Evolutionary conservation across 208 protist genomes (phyloP), one percentile per base, ranked within the genome.

Genomic region (Acanthamoeba royreba): DNA sequence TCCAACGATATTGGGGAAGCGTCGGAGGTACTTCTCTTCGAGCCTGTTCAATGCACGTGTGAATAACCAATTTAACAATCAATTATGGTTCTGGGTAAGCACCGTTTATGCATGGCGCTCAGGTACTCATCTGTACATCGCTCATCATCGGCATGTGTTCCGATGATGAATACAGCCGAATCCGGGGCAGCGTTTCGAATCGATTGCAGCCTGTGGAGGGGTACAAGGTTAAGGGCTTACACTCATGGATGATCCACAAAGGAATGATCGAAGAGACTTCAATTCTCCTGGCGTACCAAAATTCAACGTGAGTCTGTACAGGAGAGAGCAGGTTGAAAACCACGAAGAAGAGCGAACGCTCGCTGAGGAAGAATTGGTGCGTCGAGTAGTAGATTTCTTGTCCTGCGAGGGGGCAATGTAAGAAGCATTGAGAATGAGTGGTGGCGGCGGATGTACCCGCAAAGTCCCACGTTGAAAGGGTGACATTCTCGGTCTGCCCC

Each of bases 381-480:
- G 83, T 90, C 22, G 83, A 69, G 25, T 90, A 90, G 40, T 90
- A 90, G 33, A 90, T 90, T 25, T 90, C 83, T 19, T 90, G 83
- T 35, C 83, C 83, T 90, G 83, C 46, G n/a, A n/a, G n/a, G n/a
- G n/a, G n/a, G n/a, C n/a, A n/a, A n/a, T n/a, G n/a, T n/a, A n/a
- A n/a, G n/a, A n/a, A n/a, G n/a, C n/a, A n/a, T n/a, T n/a, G n/a
- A n/a, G n/a, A n/a, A n/a, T n/a, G n/a, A n/a, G n/a, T n/a, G n/a
- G n/a, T n/a, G n/a, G n/a, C n/a, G n/a, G n/a, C n/a, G n/a, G 0
- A 0, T n/a, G 43, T 42, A 90, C 83, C 83, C 2, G 83, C 83
- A 69, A 90, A 90, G 55, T 90, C 83, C 83, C 83, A 90, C 4
- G 83, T 42, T 0, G 83, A 72, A 33, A 90, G 31, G 8, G 4